These are phyloP conservation scores for Aspergillus sp. DNA, from an alignment of 2,329 filamentous ascomycete species.

Conservation along the genomic window DNA sequence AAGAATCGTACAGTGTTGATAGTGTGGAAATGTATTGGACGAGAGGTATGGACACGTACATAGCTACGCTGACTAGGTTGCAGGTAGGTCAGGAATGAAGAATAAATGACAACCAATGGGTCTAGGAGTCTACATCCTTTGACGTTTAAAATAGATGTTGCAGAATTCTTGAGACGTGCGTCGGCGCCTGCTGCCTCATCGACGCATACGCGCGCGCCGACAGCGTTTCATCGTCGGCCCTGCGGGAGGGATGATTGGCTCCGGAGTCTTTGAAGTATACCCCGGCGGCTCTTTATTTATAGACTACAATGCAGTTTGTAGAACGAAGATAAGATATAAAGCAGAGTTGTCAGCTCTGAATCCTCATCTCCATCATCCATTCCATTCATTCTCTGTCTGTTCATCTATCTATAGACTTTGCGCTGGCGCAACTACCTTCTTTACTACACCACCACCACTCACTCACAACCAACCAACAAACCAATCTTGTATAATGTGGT, in stretches of 20 bases:
- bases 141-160: neutral
- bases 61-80: neutral
- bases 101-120: neutral
- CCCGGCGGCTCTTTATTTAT: too few species aligned
- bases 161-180: neutral
- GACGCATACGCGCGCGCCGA: too few species aligned
- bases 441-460: neutral
- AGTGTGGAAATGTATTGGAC: neutral
- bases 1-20: neutral
- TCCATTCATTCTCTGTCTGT: conserved; percentile 10
- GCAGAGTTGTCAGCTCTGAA: too few species aligned
- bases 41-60: neutral
- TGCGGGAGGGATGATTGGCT: too few species aligned
- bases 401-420: conserved; percentile 10
- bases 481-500: conserved; percentile 21
- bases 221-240: too few species aligned
- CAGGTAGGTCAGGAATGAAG: neutral
- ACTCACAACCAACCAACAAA: conserved; percentile 3
- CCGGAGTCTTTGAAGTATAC: too few species aligned
- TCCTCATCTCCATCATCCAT: conserved; percentile 2
- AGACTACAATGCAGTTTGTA: too few species aligned
- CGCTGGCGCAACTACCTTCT: conserved; percentile 11
- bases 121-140: neutral
- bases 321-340: too few species aligned
- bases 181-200: neutral